These are phyloP conservation scores for Rhizoclosmatium sp. DNA, from an alignment of 192 early-diverging fungal species.

Conservation along the genomic window DNA sequence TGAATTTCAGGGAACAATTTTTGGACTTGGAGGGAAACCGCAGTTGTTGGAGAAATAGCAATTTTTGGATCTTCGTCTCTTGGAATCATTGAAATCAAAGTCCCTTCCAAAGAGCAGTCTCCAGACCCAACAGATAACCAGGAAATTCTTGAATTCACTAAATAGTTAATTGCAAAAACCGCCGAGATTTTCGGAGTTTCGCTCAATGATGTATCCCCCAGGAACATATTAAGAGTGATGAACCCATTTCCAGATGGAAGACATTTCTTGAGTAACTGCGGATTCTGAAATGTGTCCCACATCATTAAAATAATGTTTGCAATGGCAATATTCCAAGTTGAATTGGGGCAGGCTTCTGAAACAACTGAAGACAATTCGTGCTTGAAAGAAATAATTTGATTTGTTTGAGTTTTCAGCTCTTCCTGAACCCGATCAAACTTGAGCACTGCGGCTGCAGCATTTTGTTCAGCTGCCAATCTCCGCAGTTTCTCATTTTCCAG, in stretches of 20 bases:
- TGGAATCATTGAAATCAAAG: slow-evolving; percentile 13
- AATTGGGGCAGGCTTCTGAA: background rate
- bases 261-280: background rate
- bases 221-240: background rate
- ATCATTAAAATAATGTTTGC: slow-evolving; percentile 1
- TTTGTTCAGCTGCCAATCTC: slow-evolving; percentile 8
- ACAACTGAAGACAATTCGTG: background rate
- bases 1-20: too few relatives aligned
- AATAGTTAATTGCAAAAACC: background rate
- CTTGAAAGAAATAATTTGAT: slow-evolving; percentile 2
- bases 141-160: background rate
- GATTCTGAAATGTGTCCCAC: background rate
- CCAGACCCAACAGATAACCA: slow-evolving; percentile 13
- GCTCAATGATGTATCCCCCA: background rate
- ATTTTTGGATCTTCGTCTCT: slow-evolving; percentile 1
- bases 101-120: background rate
- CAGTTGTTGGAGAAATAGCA: background rate
- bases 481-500: background rate
- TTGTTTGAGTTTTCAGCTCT: too few relatives aligned
- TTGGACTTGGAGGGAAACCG: background rate
- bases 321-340: background rate
- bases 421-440: too few relatives aligned
- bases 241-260: background rate
- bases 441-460: background rate
- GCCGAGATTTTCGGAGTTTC: background rate